Evolutionary conservation across 2,329 filamentous ascomycete genomes (phyloP).

Genomic region (Penicillium sp.): DNA sequence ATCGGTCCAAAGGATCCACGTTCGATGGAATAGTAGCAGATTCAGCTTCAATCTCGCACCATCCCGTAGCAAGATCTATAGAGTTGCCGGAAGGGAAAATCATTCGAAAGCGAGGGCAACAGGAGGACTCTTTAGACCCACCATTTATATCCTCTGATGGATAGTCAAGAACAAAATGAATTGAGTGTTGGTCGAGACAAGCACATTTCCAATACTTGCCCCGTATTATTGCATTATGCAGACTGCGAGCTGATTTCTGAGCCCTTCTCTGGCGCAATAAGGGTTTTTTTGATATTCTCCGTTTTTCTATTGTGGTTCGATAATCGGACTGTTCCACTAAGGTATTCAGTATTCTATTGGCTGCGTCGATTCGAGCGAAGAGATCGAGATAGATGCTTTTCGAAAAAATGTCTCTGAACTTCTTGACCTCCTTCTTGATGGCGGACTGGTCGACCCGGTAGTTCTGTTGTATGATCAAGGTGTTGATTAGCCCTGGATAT

Average conservation of each 20-base stretch:
- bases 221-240: background rate
- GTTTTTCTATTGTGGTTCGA: background rate
- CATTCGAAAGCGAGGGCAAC: background rate
- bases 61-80: background rate
- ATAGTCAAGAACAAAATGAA: background rate
- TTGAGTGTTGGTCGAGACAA: background rate
- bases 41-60: background rate
- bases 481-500: background rate
- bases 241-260: background rate
- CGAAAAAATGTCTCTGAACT: background rate
- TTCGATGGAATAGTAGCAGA: background rate
- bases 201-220: background rate
- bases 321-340: background rate
- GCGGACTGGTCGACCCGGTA: background rate
- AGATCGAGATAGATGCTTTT: background rate
- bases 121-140: background rate
- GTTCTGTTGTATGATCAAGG: background rate
- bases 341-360: background rate
- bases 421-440: background rate
- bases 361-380: background rate
- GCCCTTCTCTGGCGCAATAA: background rate
- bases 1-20: background rate
- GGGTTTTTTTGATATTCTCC: background rate
- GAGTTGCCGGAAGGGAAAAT: background rate
- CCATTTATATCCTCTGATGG: background rate